Percentiles rank a stretch among this genome's conserved stretches.
Evolutionary conservation across 2,329 filamentous ascomycete species (phyloP).

Genomic region (Beauveria sp.): DNA sequence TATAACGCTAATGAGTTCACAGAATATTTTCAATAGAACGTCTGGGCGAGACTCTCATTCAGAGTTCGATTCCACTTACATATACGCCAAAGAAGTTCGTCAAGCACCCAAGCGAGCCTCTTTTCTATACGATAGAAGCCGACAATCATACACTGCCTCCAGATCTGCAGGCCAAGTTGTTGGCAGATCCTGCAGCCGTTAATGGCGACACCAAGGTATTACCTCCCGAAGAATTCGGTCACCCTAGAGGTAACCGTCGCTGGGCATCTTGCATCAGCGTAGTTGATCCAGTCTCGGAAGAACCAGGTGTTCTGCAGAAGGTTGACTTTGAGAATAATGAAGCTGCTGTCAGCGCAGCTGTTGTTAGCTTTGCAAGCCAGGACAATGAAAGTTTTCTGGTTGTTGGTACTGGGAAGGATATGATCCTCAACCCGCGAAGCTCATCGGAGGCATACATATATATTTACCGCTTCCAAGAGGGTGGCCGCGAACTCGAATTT

Average conservation of each 20-base stretch:
- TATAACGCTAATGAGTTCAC: conserved; percentile 4
- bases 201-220: conserved; percentile 67
- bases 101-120: conserved; percentile 76
- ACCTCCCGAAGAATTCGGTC: conserved; percentile 78
- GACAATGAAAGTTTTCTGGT: conserved; percentile 87
- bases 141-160: conserved; percentile 87
- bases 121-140: conserved; percentile 91
- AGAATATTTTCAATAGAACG: conserved; percentile 90
- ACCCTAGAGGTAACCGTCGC: conserved; percentile 72
- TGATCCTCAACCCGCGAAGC: conserved; percentile 68
- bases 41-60: conserved; percentile 74
- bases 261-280: conserved; percentile 97
- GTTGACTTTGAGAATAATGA: conserved; percentile 85
- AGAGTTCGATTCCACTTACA: conserved; percentile 76
- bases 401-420: conserved; percentile 88
- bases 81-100: conserved; percentile 87
- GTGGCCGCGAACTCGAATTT: conserved; percentile 83
- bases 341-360: conserved; percentile 76
- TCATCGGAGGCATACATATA: conserved; percentile 79
- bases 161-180: conserved; percentile 64
- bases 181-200: conserved; percentile 61
- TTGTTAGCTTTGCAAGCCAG: conserved; percentile 80
- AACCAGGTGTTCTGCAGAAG: conserved; percentile 61
- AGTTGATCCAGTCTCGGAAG: conserved; percentile 72
- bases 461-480: conserved; percentile 81